A percentile compares a stretch with the other conserved stretches of the same genome.
Conservation (phyloP, 2,329 filamentous ascomycete genomes). For the Colletotrichum graminicola region DNA sequence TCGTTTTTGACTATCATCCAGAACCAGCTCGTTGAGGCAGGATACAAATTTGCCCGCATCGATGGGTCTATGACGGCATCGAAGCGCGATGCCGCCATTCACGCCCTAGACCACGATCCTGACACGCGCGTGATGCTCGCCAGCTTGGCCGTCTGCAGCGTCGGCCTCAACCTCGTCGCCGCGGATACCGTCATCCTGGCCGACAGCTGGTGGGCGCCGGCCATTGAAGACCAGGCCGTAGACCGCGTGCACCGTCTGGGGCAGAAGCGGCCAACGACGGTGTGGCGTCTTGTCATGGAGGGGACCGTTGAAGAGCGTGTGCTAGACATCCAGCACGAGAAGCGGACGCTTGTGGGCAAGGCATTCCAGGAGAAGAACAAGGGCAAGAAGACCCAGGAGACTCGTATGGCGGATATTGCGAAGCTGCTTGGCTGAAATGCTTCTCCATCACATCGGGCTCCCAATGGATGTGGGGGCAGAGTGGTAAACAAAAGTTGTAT, state of each 20-base stretch:
- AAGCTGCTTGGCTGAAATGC: slow-evolving; percentile 57
- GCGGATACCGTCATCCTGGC: slow-evolving; percentile 87
- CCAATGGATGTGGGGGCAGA: background rate
- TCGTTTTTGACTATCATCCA: slow-evolving; percentile 80
- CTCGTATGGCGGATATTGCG: slow-evolving; percentile 67
- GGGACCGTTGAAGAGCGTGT: slow-evolving; percentile 85
- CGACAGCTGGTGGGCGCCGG: slow-evolving; percentile 92
- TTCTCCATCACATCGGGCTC: background rate
- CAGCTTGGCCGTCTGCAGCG: slow-evolving; percentile 83
- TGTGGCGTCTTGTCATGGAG: slow-evolving; percentile 87
- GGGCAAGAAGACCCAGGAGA: slow-evolving; percentile 67
- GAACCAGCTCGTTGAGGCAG: slow-evolving; percentile 70
- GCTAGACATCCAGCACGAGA: slow-evolving; percentile 81
- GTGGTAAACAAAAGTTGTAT: background rate
- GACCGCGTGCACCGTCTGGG: slow-evolving; percentile 90
- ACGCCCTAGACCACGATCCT: slow-evolving; percentile 74
- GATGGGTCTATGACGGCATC: slow-evolving; percentile 83
- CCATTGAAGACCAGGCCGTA: slow-evolving; percentile 91
- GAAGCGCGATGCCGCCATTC: slow-evolving; percentile 78
- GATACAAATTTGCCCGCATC: slow-evolving; percentile 76
- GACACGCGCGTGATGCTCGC: slow-evolving; percentile 83
- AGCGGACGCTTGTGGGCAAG: slow-evolving; percentile 80
- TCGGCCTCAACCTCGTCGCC: slow-evolving; percentile 87
- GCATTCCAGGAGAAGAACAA: slow-evolving; percentile 82
- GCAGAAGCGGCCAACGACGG: slow-evolving; percentile 81